Evolutionary conservation across 164 flowering plant species (phyloP), one percentile per base, ranked within the genome.

Genomic region (Euptelea pleiosperma): DNA sequence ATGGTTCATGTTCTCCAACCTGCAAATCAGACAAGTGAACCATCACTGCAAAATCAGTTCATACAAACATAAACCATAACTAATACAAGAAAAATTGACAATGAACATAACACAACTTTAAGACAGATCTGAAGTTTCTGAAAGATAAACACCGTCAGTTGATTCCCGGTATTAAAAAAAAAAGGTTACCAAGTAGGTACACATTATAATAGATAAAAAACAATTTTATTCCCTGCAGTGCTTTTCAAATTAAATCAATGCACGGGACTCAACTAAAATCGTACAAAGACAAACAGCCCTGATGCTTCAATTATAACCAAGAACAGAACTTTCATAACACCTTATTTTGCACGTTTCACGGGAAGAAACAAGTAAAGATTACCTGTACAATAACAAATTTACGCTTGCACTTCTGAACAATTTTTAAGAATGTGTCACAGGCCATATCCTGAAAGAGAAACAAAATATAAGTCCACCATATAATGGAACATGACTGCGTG

Each of bases 351-450:
- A 1, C 5, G 33, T 11, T 31, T 25, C 31, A 16, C n/a, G 28
- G 3, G 43, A 26, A 18, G 5, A 56, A 33, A 14, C 16, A 47
- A 3, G 11, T 47, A 61, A 19, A 22, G 30, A 4, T 66, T 68
- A 90, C 99, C 95, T 94, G 99, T 24, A 85, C 70, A 61, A 85
- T 73, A 7, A 94, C 99, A 76, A 94, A 94, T 70, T 94, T 94
- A 1, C 97, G 87, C 75, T 85, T 94, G 87, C 98, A 94, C 70
- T 89, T 94, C 70, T 94, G 99, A 71, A 94, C 99, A 72, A 94
- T 94, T 70, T 91, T 94, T 72, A 94, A 71, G 65, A 94, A 94
- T 16, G 97, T 94, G 46, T 94, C 99, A 48, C 99, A 91, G 40
- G 99, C 99, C 99, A 94, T 94, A 68, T 94, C 99, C 99, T 91